These are phyloP conservation scores for Coemansia sp. DNA, from an alignment of 192 early-diverging fungal genomes.

Conservation along the genomic window DNA sequence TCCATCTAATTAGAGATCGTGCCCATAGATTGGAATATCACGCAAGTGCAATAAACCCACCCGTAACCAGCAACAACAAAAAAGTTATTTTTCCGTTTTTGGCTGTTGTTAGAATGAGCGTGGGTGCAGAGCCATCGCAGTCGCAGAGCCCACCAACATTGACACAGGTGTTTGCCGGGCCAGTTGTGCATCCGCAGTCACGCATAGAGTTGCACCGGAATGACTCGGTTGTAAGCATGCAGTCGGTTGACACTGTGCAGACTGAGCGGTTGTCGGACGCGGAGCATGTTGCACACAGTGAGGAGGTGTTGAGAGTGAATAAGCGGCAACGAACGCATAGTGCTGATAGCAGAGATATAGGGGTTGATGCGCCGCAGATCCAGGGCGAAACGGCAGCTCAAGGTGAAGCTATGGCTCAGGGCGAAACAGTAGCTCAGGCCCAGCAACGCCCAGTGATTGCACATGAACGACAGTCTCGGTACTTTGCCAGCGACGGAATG, in stretches of 20 bases:
- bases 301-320: not conserved
- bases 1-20: no score
- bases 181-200: not conserved
- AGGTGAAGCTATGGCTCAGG: not conserved
- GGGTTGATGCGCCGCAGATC: not conserved
- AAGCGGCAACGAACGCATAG: not conserved
- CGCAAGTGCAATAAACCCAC: no score
- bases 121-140: conserved; percentile 9
- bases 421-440: not conserved
- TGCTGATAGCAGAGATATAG: no score
- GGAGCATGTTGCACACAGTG: not conserved
- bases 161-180: conserved; percentile 6
- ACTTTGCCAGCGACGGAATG: not conserved
- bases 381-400: not conserved
- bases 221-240: not conserved
- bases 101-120: not conserved
- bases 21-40: no score
- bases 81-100: no score
- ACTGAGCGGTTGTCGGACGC: not conserved
- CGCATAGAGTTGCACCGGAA: not conserved
- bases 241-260: conserved; percentile 1
- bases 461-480: conserved; percentile 9
- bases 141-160: conserved; percentile 10
- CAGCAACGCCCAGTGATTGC: not conserved
- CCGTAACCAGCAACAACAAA: no score